Conservation (phyloP, 2,329 filamentous ascomycete genomes). For the Monilinia vaccinii-corymbosi region DNA sequence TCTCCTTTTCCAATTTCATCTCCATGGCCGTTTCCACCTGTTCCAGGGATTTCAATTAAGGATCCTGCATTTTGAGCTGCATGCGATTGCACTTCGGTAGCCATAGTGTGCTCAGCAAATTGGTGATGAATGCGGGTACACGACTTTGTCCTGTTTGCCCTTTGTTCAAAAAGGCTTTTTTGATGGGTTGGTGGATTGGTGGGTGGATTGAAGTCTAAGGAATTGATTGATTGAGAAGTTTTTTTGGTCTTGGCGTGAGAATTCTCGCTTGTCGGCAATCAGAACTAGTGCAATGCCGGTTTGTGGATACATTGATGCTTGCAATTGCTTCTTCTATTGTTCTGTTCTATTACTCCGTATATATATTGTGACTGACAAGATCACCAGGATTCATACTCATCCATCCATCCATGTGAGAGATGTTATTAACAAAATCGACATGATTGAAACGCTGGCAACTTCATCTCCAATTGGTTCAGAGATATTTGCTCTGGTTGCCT, state of each 20-base stretch:
- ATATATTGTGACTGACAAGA: too few species aligned
- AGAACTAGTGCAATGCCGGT: not conserved
- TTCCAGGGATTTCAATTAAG: not conserved
- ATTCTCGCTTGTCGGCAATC: not conserved
- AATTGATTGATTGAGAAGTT: not conserved
- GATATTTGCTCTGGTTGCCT: slow-evolving; percentile 64
- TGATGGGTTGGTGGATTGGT: slow-evolving; percentile 8
- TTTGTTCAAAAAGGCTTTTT: slow-evolving; percentile 3
- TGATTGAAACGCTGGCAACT: slow-evolving; percentile 33
- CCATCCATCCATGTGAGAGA: too few species aligned
- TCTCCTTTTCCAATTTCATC: slow-evolving; percentile 11
- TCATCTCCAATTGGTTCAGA: slow-evolving; percentile 66
- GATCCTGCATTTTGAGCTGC: not conserved
- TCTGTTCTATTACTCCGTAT: too few species aligned
- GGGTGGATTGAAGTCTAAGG: not conserved
- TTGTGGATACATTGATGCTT: not conserved
- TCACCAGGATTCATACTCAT: not conserved
- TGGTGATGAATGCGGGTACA: not conserved
- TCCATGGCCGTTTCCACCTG: slow-evolving; percentile 7
- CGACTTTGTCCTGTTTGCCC: slow-evolving; percentile 4
- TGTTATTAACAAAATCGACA: slow-evolving; percentile 9
- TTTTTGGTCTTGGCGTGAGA: not conserved
- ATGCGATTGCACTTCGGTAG: not conserved
- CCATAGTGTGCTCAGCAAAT: not conserved
- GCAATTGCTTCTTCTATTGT: not conserved